phyloP scores from a whole-genome alignment of 306 rosid species.

The Alnus rubra region DNA sequence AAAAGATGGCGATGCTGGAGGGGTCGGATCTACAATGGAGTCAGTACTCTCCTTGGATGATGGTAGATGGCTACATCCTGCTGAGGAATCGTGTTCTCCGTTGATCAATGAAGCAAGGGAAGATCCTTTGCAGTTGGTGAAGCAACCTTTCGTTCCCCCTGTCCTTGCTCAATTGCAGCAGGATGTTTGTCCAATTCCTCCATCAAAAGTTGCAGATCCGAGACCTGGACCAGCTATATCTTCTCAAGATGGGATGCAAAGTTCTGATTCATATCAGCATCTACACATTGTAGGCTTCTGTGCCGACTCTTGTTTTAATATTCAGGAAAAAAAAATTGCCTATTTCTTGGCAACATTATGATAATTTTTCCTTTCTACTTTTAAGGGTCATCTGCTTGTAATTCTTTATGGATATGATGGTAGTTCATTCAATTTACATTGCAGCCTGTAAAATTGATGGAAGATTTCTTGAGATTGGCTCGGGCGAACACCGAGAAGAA shows the following conservation, averaged over 20 bases:
- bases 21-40: conserved; percentile 64
- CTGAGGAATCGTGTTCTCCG: conserved; percentile 53
- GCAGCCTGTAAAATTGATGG: conserved; percentile 95
- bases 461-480: conserved; percentile 89
- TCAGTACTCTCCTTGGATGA: conserved; percentile 87
- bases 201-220: conserved; percentile 97
- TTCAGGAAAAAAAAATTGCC: background rate
- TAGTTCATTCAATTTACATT: conserved; percentile 22
- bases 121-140: conserved; percentile 59
- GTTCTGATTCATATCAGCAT: conserved; percentile 67
- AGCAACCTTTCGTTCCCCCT: conserved; percentile 89
- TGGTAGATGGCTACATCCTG: conserved; percentile 66
- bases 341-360: conserved; percentile 24
- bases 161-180: conserved; percentile 84
- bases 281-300: conserved; percentile 70
- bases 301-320: conserved; percentile 3
- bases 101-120: conserved; percentile 55
- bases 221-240: conserved; percentile 85
- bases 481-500: conserved; percentile 74
- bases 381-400: conserved; percentile 20
- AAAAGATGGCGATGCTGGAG: conserved; percentile 57
- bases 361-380: conserved; percentile 23
- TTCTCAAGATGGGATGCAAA: conserved; percentile 53
- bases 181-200: conserved; percentile 61
- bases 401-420: conserved; percentile 16